A percentile compares a stretch with the other conserved stretches of the same genome.
Conservation (phyloP, 1,284 basidiomycete genomes). For the Testicularia cyperi region DNA sequence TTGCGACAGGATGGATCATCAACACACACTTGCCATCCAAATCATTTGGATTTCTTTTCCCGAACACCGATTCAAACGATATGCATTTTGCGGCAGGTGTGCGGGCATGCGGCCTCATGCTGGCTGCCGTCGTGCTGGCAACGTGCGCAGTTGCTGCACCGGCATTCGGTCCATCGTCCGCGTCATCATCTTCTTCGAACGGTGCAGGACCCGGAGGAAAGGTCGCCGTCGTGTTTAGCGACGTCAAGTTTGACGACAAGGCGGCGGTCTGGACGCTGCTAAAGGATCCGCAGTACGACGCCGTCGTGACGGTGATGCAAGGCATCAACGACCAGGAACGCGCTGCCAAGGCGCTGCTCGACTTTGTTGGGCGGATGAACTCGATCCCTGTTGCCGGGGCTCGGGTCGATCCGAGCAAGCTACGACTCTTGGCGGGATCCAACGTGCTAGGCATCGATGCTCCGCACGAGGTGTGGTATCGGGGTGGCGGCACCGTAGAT, state of each 20-base stretch:
- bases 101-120: too few species aligned
- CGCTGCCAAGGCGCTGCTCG: conserved; percentile 10
- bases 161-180: too few species aligned
- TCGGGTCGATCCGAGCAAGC: background rate
- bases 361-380: conserved; percentile 8
- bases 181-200: too few species aligned
- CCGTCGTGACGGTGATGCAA: conserved; percentile 16
- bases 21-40: too few species aligned
- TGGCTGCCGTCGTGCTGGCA: too few species aligned
- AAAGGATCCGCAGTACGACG: conserved; percentile 5
- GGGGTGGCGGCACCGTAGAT: background rate
- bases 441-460: background rate
- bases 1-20: too few species aligned
- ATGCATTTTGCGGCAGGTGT: too few species aligned
- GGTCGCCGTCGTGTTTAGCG: conserved; percentile 20
- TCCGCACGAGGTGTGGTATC: conserved; percentile 20
- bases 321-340: conserved; percentile 11
- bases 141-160: too few species aligned
- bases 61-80: too few species aligned
- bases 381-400: background rate
- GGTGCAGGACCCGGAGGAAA: too few species aligned
- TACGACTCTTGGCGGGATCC: conserved; percentile 4
- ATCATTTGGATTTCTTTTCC: too few species aligned
- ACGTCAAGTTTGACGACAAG: conserved; percentile 38
- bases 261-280: conserved; percentile 25